Conservation (phyloP, 2,329 filamentous ascomycete species). For the Colletotrichum trifolii region DNA sequence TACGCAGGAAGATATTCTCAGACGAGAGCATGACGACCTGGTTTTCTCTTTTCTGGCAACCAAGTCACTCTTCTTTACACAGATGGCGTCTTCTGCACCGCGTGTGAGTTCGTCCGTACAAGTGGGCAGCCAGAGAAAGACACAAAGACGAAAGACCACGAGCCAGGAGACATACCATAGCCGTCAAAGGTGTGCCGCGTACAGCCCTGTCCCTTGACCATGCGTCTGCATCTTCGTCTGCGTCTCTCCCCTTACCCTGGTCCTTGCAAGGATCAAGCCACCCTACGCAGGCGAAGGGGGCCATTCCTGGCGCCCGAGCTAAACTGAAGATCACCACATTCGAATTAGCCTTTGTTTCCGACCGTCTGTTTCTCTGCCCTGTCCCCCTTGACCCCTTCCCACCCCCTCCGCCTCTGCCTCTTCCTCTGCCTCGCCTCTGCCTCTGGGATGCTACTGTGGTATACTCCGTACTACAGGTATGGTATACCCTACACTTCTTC, state of each 20-base stretch:
- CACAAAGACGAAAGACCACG: constrained; percentile 7
- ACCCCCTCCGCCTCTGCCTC: neutral
- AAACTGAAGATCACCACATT: constrained; percentile 34
- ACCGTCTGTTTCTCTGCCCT: constrained; percentile 34
- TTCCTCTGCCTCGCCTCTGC: no score
- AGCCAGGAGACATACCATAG: constrained; percentile 8
- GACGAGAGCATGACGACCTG: no score
- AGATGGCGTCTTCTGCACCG: no score
- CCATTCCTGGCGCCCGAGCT: constrained; percentile 36
- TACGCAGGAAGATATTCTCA: neutral
- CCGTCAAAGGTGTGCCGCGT: neutral
- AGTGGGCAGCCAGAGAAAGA: constrained; percentile 1
- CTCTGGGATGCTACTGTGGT: neutral
- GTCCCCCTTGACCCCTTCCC: neutral
- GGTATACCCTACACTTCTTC: neutral
- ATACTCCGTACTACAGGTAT: no score
- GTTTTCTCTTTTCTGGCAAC: neutral
- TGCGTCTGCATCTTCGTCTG: neutral
- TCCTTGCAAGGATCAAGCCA: constrained; percentile 36
- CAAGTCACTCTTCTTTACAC: no score
- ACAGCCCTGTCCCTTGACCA: neutral
- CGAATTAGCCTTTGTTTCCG: constrained; percentile 39
- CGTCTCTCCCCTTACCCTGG: constrained; percentile 7
- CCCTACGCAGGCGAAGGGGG: constrained; percentile 37
- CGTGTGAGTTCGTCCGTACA: no score